Evolutionary conservation across 345 rosid genomes (phyloP).

Genomic region (Euphorbia peplus): DNA sequence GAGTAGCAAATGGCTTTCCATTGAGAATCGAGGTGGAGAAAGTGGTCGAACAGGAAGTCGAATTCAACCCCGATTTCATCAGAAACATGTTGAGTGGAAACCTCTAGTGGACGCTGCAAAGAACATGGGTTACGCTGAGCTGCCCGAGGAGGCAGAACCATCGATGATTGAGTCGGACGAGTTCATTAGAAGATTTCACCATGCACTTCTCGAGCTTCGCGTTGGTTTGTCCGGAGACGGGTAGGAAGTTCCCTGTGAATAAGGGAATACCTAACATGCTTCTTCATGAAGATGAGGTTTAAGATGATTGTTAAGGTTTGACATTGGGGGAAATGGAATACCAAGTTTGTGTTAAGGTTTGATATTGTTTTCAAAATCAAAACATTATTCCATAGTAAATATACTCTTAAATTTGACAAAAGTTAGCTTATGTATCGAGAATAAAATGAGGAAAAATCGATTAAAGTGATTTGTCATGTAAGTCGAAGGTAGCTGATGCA

Average conservation of each 20-base stretch:
- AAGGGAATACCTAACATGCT: conserved; percentile 95
- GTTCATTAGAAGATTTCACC: conserved; percentile 67
- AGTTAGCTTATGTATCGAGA: too few relatives aligned
- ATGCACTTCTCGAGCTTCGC: conserved; percentile 84
- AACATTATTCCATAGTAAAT: too few relatives aligned
- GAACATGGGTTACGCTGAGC: conserved; percentile 61
- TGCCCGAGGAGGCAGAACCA: conserved; percentile 57
- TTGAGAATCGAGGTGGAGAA: conserved; percentile 61
- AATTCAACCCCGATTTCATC: conserved; percentile 72
- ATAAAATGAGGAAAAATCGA: too few relatives aligned
- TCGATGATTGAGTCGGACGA: conserved; percentile 60
- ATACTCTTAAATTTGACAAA: too few relatives aligned
- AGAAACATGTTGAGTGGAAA: conserved; percentile 76
- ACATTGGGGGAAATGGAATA: too few relatives aligned
- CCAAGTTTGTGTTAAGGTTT: too few relatives aligned
- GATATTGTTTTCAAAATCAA: too few relatives aligned
- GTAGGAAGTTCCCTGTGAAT: conserved; percentile 59
- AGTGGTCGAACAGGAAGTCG: conserved; percentile 60
- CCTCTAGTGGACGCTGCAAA: conserved; percentile 64
- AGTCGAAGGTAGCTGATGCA: too few relatives aligned
- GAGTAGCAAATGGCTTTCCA: conserved; percentile 78
- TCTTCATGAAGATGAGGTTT: conserved; percentile 96
- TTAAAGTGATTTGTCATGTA: too few relatives aligned
- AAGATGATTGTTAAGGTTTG: conserved; percentile 7
- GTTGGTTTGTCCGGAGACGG: conserved; percentile 85